Evolutionary conservation across 495 filamentous ascomycete genomes (phyloP).

Genomic region (Penicillium argentinense): DNA sequence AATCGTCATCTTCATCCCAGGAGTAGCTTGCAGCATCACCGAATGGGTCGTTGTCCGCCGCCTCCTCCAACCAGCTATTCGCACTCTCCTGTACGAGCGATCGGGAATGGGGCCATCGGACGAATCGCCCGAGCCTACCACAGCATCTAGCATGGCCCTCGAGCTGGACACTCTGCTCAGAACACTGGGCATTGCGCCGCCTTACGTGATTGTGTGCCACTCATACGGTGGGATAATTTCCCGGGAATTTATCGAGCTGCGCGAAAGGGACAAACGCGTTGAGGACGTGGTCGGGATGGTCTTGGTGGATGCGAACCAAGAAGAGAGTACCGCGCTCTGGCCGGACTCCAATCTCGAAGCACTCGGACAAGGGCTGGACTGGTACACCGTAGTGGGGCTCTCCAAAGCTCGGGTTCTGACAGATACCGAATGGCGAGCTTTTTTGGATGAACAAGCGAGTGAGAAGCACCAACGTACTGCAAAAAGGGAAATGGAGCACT

Average conservation of each 20-base stretch:
- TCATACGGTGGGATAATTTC: slow-evolving; percentile 43
- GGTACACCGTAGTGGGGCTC: slow-evolving; percentile 2
- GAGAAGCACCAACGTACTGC: neutral
- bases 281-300: slow-evolving; percentile 21
- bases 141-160: slow-evolving; percentile 12
- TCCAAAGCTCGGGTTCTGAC: neutral
- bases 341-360: slow-evolving; percentile 1
- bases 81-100: slow-evolving; percentile 31
- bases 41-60: slow-evolving; percentile 9
- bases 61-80: slow-evolving; percentile 2
- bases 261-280: neutral
- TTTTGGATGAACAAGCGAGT: slow-evolving; percentile 3
- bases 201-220: slow-evolving; percentile 38
- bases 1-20: slow-evolving; percentile 9
- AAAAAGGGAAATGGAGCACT: slow-evolving; percentile 7
- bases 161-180: slow-evolving; percentile 17
- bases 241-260: slow-evolving; percentile 28
- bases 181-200: slow-evolving; percentile 17
- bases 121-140: neutral
- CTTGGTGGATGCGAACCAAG: slow-evolving; percentile 25
- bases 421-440: slow-evolving; percentile 1
- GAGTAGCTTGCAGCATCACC: neutral
- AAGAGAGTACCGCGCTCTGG: slow-evolving; percentile 14
- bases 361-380: slow-evolving; percentile 4
- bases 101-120: slow-evolving; percentile 12